Conservation (phyloP, 1,284 basidiomycete genomes). For the Fistulinella staudtii region DNA sequence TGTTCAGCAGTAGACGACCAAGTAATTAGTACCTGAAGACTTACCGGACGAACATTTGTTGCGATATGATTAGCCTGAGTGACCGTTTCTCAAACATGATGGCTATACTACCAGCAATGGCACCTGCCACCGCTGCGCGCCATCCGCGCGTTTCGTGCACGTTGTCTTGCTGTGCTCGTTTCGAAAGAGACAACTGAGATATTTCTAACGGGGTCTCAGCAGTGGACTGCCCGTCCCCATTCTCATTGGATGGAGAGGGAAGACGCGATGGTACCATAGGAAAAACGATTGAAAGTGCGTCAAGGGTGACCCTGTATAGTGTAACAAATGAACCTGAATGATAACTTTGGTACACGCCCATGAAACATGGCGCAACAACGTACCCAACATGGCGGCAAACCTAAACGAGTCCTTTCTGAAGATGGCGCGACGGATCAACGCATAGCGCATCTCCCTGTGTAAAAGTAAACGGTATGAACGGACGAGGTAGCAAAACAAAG, state of each 20-base stretch:
- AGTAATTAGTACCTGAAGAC: neutral
- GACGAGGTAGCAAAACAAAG: neutral
- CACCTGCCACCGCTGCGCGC: conserved; percentile 88
- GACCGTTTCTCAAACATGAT: conserved; percentile 79
- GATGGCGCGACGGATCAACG: conserved; percentile 69
- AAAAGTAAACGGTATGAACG: conserved; percentile 2
- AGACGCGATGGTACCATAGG: conserved; percentile 39
- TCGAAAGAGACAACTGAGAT: conserved; percentile 56
- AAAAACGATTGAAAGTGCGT: conserved; percentile 77
- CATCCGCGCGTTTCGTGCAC: conserved; percentile 73
- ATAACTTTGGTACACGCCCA: neutral
- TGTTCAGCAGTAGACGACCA: conserved; percentile 4
- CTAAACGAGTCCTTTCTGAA: conserved; percentile 78
- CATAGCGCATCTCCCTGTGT: conserved; percentile 46
- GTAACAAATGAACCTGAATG: conserved; percentile 69
- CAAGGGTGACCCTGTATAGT: conserved; percentile 80
- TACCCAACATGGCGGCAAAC: conserved; percentile 84
- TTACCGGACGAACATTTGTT: conserved; percentile 87
- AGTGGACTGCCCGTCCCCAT: conserved; percentile 25
- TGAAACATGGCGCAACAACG: conserved; percentile 14
- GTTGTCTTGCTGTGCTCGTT: conserved; percentile 57
- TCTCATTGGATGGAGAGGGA: conserved; percentile 40
- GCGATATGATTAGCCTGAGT: conserved; percentile 73
- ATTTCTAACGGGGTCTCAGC: conserved; percentile 28
- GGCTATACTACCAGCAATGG: conserved; percentile 76